phyloP scores from a whole-genome alignment of 1,284 basidiomycete genomes.

The Tylopilus sp. region DNA sequence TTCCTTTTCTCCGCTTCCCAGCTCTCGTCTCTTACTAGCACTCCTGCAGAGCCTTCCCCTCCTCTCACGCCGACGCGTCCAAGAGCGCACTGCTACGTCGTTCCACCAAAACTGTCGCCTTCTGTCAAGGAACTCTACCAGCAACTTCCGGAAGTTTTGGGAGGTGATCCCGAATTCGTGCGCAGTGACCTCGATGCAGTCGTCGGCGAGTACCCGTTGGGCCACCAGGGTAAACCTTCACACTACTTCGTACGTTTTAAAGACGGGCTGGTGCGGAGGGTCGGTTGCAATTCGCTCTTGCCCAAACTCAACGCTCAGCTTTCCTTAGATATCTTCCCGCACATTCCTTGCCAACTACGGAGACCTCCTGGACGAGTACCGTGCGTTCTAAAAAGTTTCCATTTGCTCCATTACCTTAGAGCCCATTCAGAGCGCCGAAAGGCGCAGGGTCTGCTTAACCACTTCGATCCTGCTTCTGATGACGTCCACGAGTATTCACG shows the following conservation, averaged over 20 bases:
- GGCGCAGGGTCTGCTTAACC: conserved; percentile 37
- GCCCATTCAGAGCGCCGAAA: conserved; percentile 41
- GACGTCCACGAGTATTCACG: conserved; percentile 62
- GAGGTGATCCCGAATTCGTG: conserved; percentile 33
- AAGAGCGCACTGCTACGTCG: conserved; percentile 23
- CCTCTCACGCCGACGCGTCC: conserved; percentile 17
- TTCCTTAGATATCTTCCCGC: conserved; percentile 39
- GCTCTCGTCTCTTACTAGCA: conserved; percentile 19
- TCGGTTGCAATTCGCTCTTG: conserved; percentile 27
- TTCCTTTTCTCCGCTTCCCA: conserved; percentile 16
- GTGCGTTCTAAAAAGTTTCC: conserved; percentile 38
- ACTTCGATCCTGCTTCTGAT: conserved; percentile 59
- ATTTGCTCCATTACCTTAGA: conserved; percentile 9
- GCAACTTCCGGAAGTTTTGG: conserved; percentile 32
- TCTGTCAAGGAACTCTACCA: conserved; percentile 43
- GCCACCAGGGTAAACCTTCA: conserved; percentile 31
- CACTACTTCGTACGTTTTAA: conserved; percentile 60
- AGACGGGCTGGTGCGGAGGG: conserved; percentile 59
- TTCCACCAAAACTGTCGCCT: conserved; percentile 32
- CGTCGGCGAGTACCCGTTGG: conserved; percentile 51
- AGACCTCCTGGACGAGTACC: conserved; percentile 52
- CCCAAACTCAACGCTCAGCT: conserved; percentile 1
- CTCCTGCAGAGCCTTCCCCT: conserved; percentile 8
- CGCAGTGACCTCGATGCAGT: conserved; percentile 44
- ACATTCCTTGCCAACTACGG: conserved; percentile 40